Percentiles rank a stretch among this genome's conserved stretches.
These are phyloP conservation scores for Warburgia ugandensis DNA, from an alignment of 164 flowering plant species.

Conservation along the genomic window DNA sequence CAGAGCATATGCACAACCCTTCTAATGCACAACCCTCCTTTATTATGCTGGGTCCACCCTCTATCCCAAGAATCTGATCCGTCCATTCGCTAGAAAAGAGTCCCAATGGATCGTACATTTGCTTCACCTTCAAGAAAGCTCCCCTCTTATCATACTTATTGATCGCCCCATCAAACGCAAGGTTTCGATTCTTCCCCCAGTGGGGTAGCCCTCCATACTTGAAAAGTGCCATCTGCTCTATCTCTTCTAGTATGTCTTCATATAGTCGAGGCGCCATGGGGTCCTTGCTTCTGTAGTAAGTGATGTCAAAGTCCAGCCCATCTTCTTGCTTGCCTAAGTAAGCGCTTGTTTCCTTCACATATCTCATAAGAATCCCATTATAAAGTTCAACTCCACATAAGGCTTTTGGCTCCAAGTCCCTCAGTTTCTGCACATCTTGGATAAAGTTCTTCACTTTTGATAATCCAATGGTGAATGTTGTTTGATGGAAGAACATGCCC, in stretches of 20 bases:
- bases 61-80: slow-evolving; percentile 60
- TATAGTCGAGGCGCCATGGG: slow-evolving; percentile 45
- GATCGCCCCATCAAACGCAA: slow-evolving; percentile 51
- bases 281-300: slow-evolving; percentile 54
- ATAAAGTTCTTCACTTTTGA: slow-evolving; percentile 49
- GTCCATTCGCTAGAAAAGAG: slow-evolving; percentile 77
- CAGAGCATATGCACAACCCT: slow-evolving; percentile 68
- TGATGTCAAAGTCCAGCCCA: slow-evolving; percentile 59
- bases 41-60: slow-evolving; percentile 24
- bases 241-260: slow-evolving; percentile 58
- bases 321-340: slow-evolving; percentile 70
- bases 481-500: slow-evolving; percentile 56
- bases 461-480: slow-evolving; percentile 43
- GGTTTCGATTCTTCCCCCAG: slow-evolving; percentile 77
- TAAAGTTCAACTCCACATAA: slow-evolving; percentile 60
- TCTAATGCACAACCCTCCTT: slow-evolving; percentile 73
- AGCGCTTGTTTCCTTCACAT: slow-evolving; percentile 55
- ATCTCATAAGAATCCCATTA: slow-evolving; percentile 73
- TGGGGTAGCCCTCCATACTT: slow-evolving; percentile 65
- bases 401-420: slow-evolving; percentile 35
- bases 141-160: slow-evolving; percentile 31
- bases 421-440: slow-evolving; percentile 47
- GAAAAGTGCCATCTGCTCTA: slow-evolving; percentile 64
- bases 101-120: slow-evolving; percentile 47
- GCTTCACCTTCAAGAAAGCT: slow-evolving; percentile 49